Evolutionary conservation across 352 stramenopile genomes (phyloP), one percentile per base, ranked within the genome.

Genomic region (Pythium apleroticum): DNA sequence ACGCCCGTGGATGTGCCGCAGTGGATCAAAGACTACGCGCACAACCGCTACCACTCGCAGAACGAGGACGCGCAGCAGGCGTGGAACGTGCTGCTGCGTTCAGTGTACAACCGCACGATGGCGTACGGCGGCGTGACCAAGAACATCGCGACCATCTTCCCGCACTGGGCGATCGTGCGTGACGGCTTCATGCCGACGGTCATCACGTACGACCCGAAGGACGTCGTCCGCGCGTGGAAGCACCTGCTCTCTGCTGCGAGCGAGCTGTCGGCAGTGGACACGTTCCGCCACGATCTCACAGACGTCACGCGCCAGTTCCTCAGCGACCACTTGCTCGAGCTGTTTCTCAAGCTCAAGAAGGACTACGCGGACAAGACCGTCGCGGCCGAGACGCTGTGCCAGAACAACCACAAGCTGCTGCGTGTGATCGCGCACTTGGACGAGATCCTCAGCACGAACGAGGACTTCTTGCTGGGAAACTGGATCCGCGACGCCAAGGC

Each of bases 261-360:
- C 3, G 74, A 75, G 15, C 69, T 94, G 3, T 70, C 63, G 2
- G 31, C 58, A 10, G 52, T 86, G 6, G 81, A 90, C 46, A 80
- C 78, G 4, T 95, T 84, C 50, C 81, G 75, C 17, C 82, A 95
- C 46, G 86, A 95, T 60, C 63, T 92, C n/a, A 81, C 89, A 2
- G 86, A 95, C 48, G 72, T 95, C n/a, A 89, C 86, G 17, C 80
- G 84, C 1, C 84, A 95, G 60, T 88, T 79, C 30, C 45, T 92
- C 12, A 91, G 80, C 46, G 81, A 95, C 52, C 64, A 80, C 24
- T 66, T 95, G 31, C 72, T 89, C 31, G 63, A 72, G 8, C 61
- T 88, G 55, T 93, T 91, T 69, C 28, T 80, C 20, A 72, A 80
- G 24, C 77, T 93, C n/a, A 72, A 79, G 49, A 61, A 75, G 15